Conservation (phyloP, 768 basidiomycete species). For the Trametes maxima region DNA sequence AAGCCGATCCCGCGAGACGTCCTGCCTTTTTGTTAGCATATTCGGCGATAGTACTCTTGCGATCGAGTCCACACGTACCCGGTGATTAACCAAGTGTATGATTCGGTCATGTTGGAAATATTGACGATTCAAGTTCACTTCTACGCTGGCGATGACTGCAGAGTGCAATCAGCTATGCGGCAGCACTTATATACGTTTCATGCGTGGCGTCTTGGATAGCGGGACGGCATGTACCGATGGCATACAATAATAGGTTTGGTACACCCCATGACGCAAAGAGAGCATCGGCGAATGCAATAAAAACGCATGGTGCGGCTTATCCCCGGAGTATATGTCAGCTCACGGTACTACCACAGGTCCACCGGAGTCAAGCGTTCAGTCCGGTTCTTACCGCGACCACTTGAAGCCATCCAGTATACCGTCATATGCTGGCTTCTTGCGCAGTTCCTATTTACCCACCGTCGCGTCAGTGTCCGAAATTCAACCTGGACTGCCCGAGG, state of each 20-base stretch:
- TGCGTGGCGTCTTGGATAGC: too few species aligned
- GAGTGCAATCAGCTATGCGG: too few species aligned
- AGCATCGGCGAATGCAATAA: not conserved
- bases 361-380: not conserved
- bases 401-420: slow-evolving; percentile 8
- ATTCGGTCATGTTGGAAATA: slow-evolving; percentile 16
- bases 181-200: too few species aligned
- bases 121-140: too few species aligned
- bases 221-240: not conserved
- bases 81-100: slow-evolving; percentile 29
- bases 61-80: slow-evolving; percentile 16
- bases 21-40: slow-evolving; percentile 11
- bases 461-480: not conserved
- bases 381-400: not conserved
- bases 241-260: not conserved
- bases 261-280: not conserved
- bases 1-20: slow-evolving; percentile 37
- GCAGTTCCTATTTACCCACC: not conserved
- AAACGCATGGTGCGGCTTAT: not conserved
- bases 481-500: not conserved
- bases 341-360: not conserved
- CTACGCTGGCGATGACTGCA: too few species aligned
- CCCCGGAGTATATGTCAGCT: not conserved
- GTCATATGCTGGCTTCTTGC: slow-evolving; percentile 8
- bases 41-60: not conserved